phyloP scores from a whole-genome alignment of 306 rosid genomes.

The Pachyrhizus erosus region DNA sequence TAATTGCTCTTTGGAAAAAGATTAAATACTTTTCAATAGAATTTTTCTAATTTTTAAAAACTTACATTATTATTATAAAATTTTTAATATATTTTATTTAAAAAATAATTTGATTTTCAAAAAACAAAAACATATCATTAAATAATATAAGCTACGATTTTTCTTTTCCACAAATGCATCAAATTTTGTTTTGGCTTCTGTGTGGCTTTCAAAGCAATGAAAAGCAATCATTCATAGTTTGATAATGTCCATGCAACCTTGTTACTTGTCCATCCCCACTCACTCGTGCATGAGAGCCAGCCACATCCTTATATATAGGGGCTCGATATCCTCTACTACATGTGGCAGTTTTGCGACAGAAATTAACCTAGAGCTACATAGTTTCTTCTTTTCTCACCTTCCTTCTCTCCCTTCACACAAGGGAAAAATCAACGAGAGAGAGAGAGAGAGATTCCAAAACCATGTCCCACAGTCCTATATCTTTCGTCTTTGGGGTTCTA shows the following conservation, averaged over 20 bases:
- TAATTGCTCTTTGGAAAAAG: neutral
- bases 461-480: slow-evolving; percentile 55
- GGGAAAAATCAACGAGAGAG: neutral
- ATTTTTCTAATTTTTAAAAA: neutral
- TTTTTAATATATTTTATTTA: neutral
- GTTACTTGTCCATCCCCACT: neutral
- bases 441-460: neutral
- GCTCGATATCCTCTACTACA: neutral
- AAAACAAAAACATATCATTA: neutral
- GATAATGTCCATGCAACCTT: slow-evolving; percentile 47
- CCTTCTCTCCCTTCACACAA: slow-evolving; percentile 36
- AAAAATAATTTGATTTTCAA: neutral
- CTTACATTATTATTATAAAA: neutral
- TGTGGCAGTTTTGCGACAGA: slow-evolving; percentile 38
- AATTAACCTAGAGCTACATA: neutral
- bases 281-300: slow-evolving; percentile 41
- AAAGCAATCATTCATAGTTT: slow-evolving; percentile 39
- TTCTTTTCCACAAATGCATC: neutral
- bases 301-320: slow-evolving; percentile 52
- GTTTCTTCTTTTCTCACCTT: slow-evolving; percentile 14
- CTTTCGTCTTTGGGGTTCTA: slow-evolving; percentile 69
- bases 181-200: slow-evolving; percentile 27
- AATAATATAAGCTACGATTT: neutral
- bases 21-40: neutral
- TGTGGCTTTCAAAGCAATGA: slow-evolving; percentile 40